phyloP scores from a whole-genome alignment of 306 rosid species.

The Pueraria montana region DNA sequence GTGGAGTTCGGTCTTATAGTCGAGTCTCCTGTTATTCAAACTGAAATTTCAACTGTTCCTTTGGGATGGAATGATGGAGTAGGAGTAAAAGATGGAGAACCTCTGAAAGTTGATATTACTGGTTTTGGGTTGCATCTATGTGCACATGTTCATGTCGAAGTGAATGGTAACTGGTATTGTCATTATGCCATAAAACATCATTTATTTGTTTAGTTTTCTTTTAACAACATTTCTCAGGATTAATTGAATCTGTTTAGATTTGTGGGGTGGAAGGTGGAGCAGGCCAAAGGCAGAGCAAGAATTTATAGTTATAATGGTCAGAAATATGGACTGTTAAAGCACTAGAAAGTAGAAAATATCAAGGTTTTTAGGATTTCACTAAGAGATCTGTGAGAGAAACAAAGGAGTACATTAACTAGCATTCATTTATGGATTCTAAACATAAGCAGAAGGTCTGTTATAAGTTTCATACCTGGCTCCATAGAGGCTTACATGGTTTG shows the following conservation, averaged over 20 bases:
- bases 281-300: background rate
- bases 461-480: no score
- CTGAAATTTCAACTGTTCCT: no score
- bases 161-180: constrained; percentile 90
- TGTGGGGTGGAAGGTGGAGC: background rate
- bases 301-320: background rate
- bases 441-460: no score
- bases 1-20: no score
- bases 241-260: background rate
- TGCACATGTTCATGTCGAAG: constrained; percentile 88
- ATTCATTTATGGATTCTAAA: no score
- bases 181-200: constrained; percentile 40
- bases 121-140: constrained; percentile 94
- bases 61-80: constrained; percentile 87
- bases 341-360: background rate
- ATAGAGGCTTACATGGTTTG: no score
- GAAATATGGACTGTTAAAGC: background rate
- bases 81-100: constrained; percentile 79
- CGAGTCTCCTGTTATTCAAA: no score
- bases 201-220: constrained; percentile 10
- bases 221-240: background rate
- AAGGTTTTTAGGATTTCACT: no score
- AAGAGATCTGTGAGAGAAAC: no score
- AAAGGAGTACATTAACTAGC: no score
- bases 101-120: constrained; percentile 84